A percentile compares a stretch with the other conserved stretches of the same genome.
phyloP scores from a whole-genome alignment of 768 basidiomycete species.

The Saitozyma podzolica region DNA sequence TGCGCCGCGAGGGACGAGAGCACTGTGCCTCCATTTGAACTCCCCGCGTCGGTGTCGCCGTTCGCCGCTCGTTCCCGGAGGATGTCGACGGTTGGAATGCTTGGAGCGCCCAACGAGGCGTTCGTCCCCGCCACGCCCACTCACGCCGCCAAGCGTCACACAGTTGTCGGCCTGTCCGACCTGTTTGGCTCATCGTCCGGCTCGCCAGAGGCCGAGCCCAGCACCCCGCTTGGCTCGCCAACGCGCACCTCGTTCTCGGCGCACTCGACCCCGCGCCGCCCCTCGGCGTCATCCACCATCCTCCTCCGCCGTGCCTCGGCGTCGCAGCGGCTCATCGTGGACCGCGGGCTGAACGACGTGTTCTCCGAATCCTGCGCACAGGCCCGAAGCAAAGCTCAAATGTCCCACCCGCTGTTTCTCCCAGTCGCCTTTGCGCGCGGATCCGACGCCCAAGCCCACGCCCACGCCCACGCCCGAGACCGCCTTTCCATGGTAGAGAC shows the following conservation, averaged over 20 bases:
- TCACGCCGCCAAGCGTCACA: not conserved
- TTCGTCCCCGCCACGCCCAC: not conserved
- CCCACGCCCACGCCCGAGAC: constrained; percentile 18
- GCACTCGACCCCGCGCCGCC: constrained; percentile 15
- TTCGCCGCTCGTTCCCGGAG: constrained; percentile 38
- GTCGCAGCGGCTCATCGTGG: constrained; percentile 52
- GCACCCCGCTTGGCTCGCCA: constrained; percentile 27
- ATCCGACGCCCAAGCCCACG: not conserved
- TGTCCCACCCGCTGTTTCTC: constrained; percentile 37
- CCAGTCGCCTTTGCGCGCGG: constrained; percentile 13
- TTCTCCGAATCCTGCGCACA: constrained; percentile 71
- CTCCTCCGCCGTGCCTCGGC: constrained; percentile 39
- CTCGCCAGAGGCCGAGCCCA: not conserved
- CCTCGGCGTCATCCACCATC: constrained; percentile 17
- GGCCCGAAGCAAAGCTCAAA: constrained; percentile 59
- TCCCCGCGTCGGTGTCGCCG: constrained; percentile 46
- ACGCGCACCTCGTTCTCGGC: constrained; percentile 21
- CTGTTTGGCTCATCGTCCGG: constrained; percentile 1
- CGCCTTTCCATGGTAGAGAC: constrained; percentile 35
- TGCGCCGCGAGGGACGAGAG: constrained; percentile 57
- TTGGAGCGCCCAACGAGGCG: not conserved
- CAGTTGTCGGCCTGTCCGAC: not conserved
- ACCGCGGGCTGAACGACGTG: constrained; percentile 76
- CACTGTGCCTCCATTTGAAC: constrained; percentile 57
- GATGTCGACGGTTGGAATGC: constrained; percentile 27